Conservation (phyloP, 805 yeast genomes). For the Kodamaea laetipori region DNA sequence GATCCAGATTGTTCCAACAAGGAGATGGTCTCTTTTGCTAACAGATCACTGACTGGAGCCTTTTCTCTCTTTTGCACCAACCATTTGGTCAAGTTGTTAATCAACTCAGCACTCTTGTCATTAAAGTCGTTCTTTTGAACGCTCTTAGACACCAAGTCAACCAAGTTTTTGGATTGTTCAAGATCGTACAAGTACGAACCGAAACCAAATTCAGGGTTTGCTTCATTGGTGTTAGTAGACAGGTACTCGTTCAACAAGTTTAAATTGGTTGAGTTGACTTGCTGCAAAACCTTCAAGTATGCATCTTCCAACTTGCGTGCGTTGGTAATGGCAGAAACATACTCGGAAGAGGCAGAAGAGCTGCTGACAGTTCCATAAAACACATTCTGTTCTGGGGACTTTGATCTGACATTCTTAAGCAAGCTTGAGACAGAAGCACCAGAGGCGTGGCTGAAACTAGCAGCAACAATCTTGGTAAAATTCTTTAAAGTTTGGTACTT, state of each 20-base stretch:
- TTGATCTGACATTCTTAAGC: constrained; percentile 52
- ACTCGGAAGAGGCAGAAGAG: constrained; percentile 30
- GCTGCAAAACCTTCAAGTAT: constrained; percentile 72
- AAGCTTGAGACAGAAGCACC: constrained; percentile 44
- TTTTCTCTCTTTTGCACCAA: constrained; percentile 50
- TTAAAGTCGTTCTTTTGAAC: constrained; percentile 48
- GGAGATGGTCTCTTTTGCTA: constrained; percentile 36
- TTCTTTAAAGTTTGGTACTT: constrained; percentile 46
- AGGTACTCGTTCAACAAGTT: constrained; percentile 62
- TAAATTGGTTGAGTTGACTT: constrained; percentile 59
- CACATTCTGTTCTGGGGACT: constrained; percentile 62
- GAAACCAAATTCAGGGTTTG: constrained; percentile 84
- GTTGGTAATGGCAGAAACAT: constrained; percentile 44
- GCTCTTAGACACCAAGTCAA: constrained; percentile 47
- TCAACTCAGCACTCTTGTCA: constrained; percentile 51
- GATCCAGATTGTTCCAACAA: constrained; percentile 40
- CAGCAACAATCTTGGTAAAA: constrained; percentile 53
- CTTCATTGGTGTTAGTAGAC: constrained; percentile 45
- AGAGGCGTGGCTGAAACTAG: constrained; percentile 48
- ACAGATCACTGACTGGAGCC: constrained; percentile 25
- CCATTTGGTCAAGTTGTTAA: constrained; percentile 70
- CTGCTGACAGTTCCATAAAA: constrained; percentile 48
- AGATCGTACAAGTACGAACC: constrained; percentile 68
- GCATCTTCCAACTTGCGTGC: constrained; percentile 68
- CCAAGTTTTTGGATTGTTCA: constrained; percentile 50